phyloP scores from a whole-genome alignment of 345 rosid species.

The Erodium maritimum region DNA sequence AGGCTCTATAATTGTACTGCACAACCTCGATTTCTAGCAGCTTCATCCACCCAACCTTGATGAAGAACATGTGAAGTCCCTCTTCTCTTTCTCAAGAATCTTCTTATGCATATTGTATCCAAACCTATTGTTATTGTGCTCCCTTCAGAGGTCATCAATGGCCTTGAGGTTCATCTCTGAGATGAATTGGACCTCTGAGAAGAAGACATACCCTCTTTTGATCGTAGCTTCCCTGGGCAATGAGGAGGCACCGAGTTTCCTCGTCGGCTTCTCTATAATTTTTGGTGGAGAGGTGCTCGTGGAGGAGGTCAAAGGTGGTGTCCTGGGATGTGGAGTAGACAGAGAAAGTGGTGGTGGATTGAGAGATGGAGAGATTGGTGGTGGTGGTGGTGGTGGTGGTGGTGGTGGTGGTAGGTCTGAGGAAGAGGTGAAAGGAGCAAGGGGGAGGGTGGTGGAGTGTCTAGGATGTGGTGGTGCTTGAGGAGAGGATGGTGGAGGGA shows the following conservation, averaged over 20 bases:
- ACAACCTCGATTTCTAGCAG: constrained; percentile 72
- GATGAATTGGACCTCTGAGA: constrained; percentile 84
- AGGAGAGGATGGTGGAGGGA: constrained; percentile 25
- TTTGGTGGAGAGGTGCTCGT: constrained; percentile 41
- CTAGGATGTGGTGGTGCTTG: background rate
- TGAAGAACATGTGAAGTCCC: constrained; percentile 72
- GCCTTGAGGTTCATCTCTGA: constrained; percentile 40
- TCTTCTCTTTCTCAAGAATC: constrained; percentile 46
- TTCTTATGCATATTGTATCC: constrained; percentile 77
- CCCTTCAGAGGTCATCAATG: constrained; percentile 64
- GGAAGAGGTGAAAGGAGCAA: constrained; percentile 17
- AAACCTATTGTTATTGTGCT: constrained; percentile 52
- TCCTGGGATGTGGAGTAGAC: constrained; percentile 26
- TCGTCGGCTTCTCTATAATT: constrained; percentile 83
- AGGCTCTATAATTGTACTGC: constrained; percentile 77
- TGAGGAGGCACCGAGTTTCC: constrained; percentile 74
- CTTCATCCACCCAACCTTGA: constrained; percentile 92
- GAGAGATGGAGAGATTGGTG: constrained; percentile 8
- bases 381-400: constrained; percentile 15
- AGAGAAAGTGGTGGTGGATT: constrained; percentile 15
- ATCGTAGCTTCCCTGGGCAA: constrained; percentile 63
- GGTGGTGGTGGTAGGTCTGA: constrained; percentile 4
- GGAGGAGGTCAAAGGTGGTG: constrained; percentile 53
- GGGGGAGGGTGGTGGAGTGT: constrained; percentile 13
- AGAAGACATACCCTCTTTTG: constrained; percentile 85